Evolutionary conservation across 208 protist species (phyloP).

Genomic region (Acanthamoeba healyi): DNA sequence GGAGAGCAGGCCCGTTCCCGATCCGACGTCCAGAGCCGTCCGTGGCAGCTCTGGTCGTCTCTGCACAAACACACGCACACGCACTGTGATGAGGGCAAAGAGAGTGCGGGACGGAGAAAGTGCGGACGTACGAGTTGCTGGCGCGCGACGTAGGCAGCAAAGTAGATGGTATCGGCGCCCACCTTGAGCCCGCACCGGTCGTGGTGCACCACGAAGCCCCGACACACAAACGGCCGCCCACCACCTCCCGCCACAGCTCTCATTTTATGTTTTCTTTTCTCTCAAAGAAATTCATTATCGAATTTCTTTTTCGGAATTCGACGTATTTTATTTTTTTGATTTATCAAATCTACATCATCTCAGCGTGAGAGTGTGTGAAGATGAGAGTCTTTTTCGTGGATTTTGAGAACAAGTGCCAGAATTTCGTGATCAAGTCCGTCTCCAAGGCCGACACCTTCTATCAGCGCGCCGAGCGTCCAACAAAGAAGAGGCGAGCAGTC

Average conservation of each 20-base stretch:
- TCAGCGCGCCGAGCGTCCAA: neutral
- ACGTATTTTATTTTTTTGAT: neutral
- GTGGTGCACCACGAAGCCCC: slow-evolving; percentile 18
- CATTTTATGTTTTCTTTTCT: neutral
- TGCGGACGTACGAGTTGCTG: neutral
- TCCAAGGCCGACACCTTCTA: neutral
- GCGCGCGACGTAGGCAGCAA: neutral
- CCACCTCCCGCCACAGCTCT: neutral
- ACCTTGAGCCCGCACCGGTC: slow-evolving; percentile 29
- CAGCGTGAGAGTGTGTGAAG: too few species aligned
- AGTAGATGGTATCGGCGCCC: slow-evolving; percentile 20
- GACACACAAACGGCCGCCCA: slow-evolving; percentile 18
- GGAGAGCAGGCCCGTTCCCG: slow-evolving; percentile 6
- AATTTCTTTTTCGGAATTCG: neutral
- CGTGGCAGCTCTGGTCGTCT: neutral
- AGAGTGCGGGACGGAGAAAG: too few species aligned
- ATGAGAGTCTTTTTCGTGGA: neutral
- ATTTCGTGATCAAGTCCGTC: neutral
- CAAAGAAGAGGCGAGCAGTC: too few species aligned
- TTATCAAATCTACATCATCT: too few species aligned
- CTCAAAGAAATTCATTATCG: neutral
- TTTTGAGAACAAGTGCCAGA: neutral
- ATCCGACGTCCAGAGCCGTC: neutral
- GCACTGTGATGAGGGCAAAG: neutral
- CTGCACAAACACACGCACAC: neutral